Conservation (phyloP, 1,284 basidiomycete species). For the Vanrija humicola region DNA sequence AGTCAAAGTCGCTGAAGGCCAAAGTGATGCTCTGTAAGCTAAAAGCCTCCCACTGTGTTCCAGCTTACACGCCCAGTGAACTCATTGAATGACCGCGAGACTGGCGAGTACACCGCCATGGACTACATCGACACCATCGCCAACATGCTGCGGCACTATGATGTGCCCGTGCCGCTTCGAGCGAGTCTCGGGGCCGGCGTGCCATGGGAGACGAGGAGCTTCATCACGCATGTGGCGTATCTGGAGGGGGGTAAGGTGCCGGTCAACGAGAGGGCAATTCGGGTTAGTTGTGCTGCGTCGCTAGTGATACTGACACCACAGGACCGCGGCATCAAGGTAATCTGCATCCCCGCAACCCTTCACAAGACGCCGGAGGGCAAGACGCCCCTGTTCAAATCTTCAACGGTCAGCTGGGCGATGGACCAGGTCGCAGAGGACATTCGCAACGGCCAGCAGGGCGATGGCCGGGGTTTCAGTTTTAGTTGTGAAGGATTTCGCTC, state of each 20-base stretch:
- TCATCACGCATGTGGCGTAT: constrained; percentile 77
- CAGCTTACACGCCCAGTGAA: constrained; percentile 61
- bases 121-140: constrained; percentile 81
- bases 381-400: constrained; percentile 35
- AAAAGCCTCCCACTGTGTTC: not conserved
- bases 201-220: constrained; percentile 26
- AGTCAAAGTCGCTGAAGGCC: constrained; percentile 64
- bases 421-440: constrained; percentile 15
- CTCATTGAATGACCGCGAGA: constrained; percentile 84
- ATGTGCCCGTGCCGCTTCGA: constrained; percentile 52
- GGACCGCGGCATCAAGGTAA: constrained; percentile 32
- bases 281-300: constrained; percentile 53
- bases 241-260: constrained; percentile 60
- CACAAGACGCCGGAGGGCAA: constrained; percentile 16
- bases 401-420: constrained; percentile 45
- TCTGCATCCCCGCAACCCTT: constrained; percentile 29
- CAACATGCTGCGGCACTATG: constrained; percentile 62
- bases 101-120: constrained; percentile 71
- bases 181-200: constrained; percentile 65
- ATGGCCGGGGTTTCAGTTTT: no score
- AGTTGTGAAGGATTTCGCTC: no score
- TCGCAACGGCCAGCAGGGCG: no score
- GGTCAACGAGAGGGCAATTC: constrained; percentile 61
- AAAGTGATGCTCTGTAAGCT: constrained; percentile 77
- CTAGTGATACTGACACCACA: constrained; percentile 4